Evolutionary conservation across 257 asterid species (phyloP).

Genomic region (Nemophila menziesii): DNA sequence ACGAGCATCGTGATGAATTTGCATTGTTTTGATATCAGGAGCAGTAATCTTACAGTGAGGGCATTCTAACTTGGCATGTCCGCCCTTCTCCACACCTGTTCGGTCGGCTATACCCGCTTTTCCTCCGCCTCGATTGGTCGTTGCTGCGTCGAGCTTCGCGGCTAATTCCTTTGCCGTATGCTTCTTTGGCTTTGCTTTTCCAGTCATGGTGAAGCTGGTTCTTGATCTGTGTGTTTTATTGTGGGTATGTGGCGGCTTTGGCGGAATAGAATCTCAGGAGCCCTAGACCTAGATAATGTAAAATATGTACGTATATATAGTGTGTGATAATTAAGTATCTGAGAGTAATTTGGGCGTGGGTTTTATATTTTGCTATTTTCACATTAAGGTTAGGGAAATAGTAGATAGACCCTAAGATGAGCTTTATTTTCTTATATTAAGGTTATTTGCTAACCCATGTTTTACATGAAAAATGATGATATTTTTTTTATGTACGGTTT

Average conservation of each 20-base stretch:
- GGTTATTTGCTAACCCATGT: too few species aligned
- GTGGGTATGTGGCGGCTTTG: not conserved
- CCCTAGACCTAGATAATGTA: not conserved
- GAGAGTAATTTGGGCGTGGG: too few species aligned
- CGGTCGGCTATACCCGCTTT: slow-evolving; percentile 72
- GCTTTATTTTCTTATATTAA: too few species aligned
- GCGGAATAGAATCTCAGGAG: not conserved
- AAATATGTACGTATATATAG: too few species aligned
- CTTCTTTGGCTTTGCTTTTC: slow-evolving; percentile 91
- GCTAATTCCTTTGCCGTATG: slow-evolving; percentile 84
- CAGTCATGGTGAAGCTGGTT: slow-evolving; percentile 35
- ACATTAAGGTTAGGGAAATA: too few species aligned
- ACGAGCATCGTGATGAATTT: slow-evolving; percentile 80
- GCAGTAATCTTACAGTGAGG: slow-evolving; percentile 76
- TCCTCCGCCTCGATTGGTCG: slow-evolving; percentile 83
- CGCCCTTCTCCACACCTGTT: slow-evolving; percentile 58
- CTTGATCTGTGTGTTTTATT: not conserved
- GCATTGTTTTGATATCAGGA: slow-evolving; percentile 77
- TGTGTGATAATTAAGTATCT: not conserved
- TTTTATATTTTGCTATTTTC: too few species aligned
- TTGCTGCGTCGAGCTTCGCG: slow-evolving; percentile 68
- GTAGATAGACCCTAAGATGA: too few species aligned
- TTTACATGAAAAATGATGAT: too few species aligned
- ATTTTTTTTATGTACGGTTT: too few species aligned
- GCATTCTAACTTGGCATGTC: slow-evolving; percentile 82